Base-by-base conservation (phyloP, 1,284 basidiomycete genomes). In the Erythrobasidium hasegawianum region DNA sequence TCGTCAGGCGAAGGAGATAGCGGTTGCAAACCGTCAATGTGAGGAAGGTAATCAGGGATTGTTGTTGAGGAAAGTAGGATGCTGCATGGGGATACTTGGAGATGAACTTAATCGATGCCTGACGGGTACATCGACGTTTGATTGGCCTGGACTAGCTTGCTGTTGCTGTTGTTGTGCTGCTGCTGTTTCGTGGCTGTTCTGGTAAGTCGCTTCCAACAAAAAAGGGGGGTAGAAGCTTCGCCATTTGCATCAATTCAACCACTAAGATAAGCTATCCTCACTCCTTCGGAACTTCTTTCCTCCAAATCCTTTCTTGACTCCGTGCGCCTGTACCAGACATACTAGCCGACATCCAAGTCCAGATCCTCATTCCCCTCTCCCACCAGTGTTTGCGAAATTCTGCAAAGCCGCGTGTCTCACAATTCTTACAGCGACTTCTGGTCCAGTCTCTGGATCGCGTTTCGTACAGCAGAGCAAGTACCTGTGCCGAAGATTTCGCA, bases 391-490 rank as follows among this genome's bases (percentile, higher is more conserved):
- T 5, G 5, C n/a, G 7, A 7, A 16, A 33, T 33, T 11, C 43
- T 47, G 43, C 4, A 47, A 56, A 80, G 81, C 22, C 82, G 81
- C 76, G 74, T 61, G 78, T 55, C 13, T 76, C 40, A 93, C 84
- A 71, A 92, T 89, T 77, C 93, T 92, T 76, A 91, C 85, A 2
- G 90, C 90, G 29, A 89, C 85, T 3, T 83, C 78, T 58, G 83
- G 84, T 13, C 87, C 87, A 2, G 83, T 82, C 5, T 81, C 74
- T 13, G 87, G 85, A 14, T 78, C 83, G 16, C 40, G 58, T 85
- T 83, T 50, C 89, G 81, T 55, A 97, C 89, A 47, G 85, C 86
- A n/a, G 90, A 91, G 76, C 92, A 92, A 8, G 86, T 89, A 5
- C 94, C 93, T 60, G 84, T 82, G 14, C 89, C 93, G 10, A 97